Evolutionary conservation across 345 rosid species (phyloP), one percentile per base, ranked within the genome.

Genomic region (Bruguiera parviflora): DNA sequence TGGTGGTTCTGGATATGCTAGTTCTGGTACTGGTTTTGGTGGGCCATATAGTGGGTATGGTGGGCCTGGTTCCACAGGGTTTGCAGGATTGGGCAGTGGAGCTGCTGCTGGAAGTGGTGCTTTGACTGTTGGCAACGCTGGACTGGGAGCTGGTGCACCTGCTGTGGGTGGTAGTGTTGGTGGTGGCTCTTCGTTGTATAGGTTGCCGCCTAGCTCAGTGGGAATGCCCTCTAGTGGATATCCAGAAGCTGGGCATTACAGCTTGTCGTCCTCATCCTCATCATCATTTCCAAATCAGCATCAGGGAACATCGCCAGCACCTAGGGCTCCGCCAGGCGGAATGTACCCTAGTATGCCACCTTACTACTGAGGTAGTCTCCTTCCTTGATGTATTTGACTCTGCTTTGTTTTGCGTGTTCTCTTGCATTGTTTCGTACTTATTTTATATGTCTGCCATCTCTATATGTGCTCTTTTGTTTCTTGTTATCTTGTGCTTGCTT

Each of bases 281-380:
- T 33, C 85, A 31, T 87, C 84, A 52, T 87, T 83, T 72, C 91
- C 92, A 20, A 77, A 80, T 75, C 97, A 84, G 77, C 85, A 79
- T 71, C 88, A 77, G 63, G 91, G 93, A 58, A 76, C 87, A 19
- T 83, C 96, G 9, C 88, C 93, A 0, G 81, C 80, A 39, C 96
- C 97, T 1, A 84, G 96, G 75, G 87, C 86, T 78, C 91, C 91
- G 9, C 37, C 37, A 86, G 91, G n/a, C 9, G 91, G 85, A 67
- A 85, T 87, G 87, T 91, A 91, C 66, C 89, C 91, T 0, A 91
- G 78, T 78, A 79, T 56, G 60, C 96, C 92, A 21, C 86, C 92
- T 53, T 86, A 87, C 75, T 89, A 82, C 81, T 91, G 88, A 89
- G 97, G 88, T 77, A 68, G 70, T 43, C 69, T 10, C 58, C 28